A percentile compares a stretch with the other conserved stretches of the same genome.
Evolutionary conservation across 2,329 filamentous ascomycete species (phyloP).

Genomic region (Aspergillus japonicus): DNA sequence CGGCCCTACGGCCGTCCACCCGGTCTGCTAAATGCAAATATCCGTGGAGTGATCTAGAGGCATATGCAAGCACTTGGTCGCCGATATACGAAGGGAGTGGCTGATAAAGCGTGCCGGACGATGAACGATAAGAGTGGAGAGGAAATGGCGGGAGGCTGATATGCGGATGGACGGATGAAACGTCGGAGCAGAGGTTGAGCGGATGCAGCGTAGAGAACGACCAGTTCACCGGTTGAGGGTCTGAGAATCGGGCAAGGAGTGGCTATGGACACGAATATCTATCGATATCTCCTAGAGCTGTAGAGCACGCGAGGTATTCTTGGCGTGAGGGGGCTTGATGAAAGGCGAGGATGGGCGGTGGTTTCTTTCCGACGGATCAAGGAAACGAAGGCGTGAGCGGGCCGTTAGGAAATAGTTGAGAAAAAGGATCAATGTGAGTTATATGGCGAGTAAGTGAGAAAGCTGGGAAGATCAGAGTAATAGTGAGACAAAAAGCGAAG

Average conservation of each 20-base stretch:
- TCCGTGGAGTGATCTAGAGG: slow-evolving; percentile 9
- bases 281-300: neutral
- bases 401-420: neutral
- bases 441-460: slow-evolving; percentile 1
- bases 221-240: neutral
- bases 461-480: neutral
- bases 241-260: neutral
- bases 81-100: neutral
- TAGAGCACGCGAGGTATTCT: neutral
- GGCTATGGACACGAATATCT: neutral
- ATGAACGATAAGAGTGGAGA: neutral
- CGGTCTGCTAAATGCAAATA: slow-evolving; percentile 22
- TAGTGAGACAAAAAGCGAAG: neutral
- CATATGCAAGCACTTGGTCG: slow-evolving; percentile 14
- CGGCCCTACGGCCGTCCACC: slow-evolving; percentile 40
- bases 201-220: neutral
- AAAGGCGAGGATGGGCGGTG: neutral
- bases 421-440: slow-evolving; percentile 4
- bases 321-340: neutral
- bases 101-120: neutral
- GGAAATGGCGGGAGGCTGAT: slow-evolving; percentile 1
- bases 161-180: neutral
- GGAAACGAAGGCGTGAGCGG: neutral
- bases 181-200: neutral
- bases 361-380: neutral